Evolutionary conservation across 768 basidiomycete genomes (phyloP), one percentile per base, ranked within the genome.

Genomic region (Hortiboletus flavorubellus): DNA sequence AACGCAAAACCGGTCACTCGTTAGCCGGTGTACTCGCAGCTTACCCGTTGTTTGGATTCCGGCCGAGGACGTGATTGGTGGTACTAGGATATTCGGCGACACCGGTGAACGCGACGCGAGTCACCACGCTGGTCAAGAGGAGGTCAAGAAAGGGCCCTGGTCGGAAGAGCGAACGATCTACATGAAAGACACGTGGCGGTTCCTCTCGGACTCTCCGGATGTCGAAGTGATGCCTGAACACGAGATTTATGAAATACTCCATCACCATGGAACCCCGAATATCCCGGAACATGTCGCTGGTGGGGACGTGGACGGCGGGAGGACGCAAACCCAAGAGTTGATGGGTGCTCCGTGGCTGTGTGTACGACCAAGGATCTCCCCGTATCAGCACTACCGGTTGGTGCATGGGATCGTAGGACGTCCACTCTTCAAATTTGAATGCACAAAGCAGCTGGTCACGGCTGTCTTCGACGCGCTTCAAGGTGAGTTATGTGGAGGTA

Each of bases 321-420:
- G 31, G 8, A 33, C 31, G 31, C 31, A 33, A 33, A 33, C 35
- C 16, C 21, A 57, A n/a, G 41, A 56, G 0, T 35, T 51, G 0
- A 2, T 39, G 0, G 31, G 23, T 14, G 37, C 30, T 0, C 4
- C 30, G 2, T 59, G 51, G 55, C 5, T 53, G 6, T 46, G 48
- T 21, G 39, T 53, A 3, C 2, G 10, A 10, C 31, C 31, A 3
- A 33, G 31, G 31, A 33, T 33, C 8, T 33, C 31, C 9, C 31
- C 31, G 9, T 33, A 33, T 33, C 42, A 62, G 70, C 51, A 37
- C 71, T n/a, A 46, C 23, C 38, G 56, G 16, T 46, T 54, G 1
- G 15, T 45, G 1, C 46, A 30, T 12, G 15, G 33, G 4, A 37
- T 26, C 1, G 34, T 58, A 6, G 48, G 53, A 16, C 46, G 23